phyloP scores from a whole-genome alignment of 352 stramenopile genomes.

The Phytophthora pseudosyringae region DNA sequence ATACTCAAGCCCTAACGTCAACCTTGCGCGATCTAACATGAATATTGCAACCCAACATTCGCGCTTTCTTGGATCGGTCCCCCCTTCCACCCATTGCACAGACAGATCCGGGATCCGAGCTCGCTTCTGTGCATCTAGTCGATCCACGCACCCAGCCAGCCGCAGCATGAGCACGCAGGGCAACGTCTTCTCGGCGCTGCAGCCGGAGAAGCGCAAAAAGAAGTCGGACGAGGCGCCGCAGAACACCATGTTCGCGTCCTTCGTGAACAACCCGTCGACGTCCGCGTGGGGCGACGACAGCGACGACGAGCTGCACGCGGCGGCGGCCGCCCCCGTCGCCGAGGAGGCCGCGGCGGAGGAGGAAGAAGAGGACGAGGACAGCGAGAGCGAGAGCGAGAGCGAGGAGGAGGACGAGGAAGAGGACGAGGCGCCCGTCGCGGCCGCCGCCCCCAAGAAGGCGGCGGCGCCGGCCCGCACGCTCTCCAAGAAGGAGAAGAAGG shows the following conservation, averaged over 20 bases:
- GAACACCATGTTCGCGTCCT: slow-evolving; percentile 71
- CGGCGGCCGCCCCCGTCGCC: slow-evolving; percentile 39
- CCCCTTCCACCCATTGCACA: slow-evolving; percentile 29
- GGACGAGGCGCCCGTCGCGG: slow-evolving; percentile 31
- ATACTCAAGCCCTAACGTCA: neutral
- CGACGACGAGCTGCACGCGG: slow-evolving; percentile 72
- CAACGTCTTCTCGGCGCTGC: slow-evolving; percentile 57
- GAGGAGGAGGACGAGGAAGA: slow-evolving; percentile 65
- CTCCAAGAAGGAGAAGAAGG: slow-evolving; percentile 87
- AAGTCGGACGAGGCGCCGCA: slow-evolving; percentile 45
- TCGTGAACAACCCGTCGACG: slow-evolving; percentile 72
- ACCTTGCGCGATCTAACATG: neutral
- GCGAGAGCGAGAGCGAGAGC: slow-evolving; percentile 42
- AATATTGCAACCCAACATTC: neutral
- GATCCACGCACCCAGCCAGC: neutral
- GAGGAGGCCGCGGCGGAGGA: slow-evolving; percentile 51
- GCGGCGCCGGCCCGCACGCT: slow-evolving; percentile 45
- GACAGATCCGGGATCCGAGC: slow-evolving; percentile 13
- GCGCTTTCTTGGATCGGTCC: slow-evolving; percentile 1
- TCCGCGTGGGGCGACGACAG: slow-evolving; percentile 74
- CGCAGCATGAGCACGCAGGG: slow-evolving; percentile 36
- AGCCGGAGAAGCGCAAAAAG: slow-evolving; percentile 77
- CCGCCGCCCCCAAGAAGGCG: slow-evolving; percentile 43
- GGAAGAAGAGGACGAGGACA: slow-evolving; percentile 60
- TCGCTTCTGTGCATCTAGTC: neutral